Percentiles rank a stretch among this genome's conserved stretches.
These are phyloP conservation scores for Holtermanniella nyarrowii DNA, from an alignment of 768 basidiomycete species.

Conservation along the genomic window DNA sequence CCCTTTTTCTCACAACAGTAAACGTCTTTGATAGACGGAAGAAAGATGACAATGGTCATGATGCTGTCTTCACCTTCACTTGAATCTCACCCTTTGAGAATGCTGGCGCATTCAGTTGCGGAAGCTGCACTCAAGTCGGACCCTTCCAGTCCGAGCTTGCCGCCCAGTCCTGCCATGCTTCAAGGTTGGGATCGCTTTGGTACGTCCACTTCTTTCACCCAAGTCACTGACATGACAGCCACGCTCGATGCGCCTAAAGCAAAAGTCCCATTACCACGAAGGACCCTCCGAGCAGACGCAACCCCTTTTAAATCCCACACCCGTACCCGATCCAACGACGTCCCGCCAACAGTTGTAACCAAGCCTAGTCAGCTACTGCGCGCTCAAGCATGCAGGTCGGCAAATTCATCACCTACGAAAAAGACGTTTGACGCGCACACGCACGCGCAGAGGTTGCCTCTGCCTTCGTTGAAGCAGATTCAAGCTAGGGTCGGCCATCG, in stretches of 20 bases:
- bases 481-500: constrained; percentile 23
- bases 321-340: constrained; percentile 14
- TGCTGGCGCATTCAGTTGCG: constrained; percentile 30
- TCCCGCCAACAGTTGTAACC: constrained; percentile 2
- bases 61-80: constrained; percentile 8
- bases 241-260: background rate
- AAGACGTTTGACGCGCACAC: constrained; percentile 3
- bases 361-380: constrained; percentile 5
- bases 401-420: constrained; percentile 2
- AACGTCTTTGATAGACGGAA: background rate
- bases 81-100: constrained; percentile 24
- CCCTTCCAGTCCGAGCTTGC: constrained; percentile 22
- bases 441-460: too few species aligned
- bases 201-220: background rate
- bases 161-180: background rate
- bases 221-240: background rate
- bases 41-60: constrained; percentile 19
- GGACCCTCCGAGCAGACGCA: background rate
- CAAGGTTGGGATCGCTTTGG: background rate
- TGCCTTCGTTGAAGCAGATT: constrained; percentile 29
- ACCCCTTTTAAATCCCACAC: background rate
- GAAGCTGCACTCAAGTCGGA: constrained; percentile 32
- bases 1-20: background rate
- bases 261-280: background rate
- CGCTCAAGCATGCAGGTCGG: constrained; percentile 2